These are phyloP conservation scores for Boletus sp. DNA, from an alignment of 768 basidiomycete genomes.

Conservation along the genomic window DNA sequence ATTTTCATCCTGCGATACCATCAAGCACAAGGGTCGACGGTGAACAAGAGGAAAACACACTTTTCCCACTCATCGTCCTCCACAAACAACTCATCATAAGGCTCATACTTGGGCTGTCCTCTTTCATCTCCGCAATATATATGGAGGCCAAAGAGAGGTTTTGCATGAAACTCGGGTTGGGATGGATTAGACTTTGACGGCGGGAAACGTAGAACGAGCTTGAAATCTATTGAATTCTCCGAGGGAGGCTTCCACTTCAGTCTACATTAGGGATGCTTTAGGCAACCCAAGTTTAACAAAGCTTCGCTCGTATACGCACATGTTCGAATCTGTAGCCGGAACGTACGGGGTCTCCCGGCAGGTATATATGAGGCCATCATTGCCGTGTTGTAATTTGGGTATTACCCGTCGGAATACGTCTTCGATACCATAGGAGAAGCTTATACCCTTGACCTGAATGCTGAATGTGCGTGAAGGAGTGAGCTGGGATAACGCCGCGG, in stretches of 20 bases:
- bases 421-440: slow-evolving; percentile 81
- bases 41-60: slow-evolving; percentile 45
- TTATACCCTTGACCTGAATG: slow-evolving; percentile 84
- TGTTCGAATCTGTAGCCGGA: slow-evolving; percentile 80
- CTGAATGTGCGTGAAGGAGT: slow-evolving; percentile 38
- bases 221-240: slow-evolving; percentile 98
- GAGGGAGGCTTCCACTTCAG: slow-evolving; percentile 99
- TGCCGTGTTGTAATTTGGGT: slow-evolving; percentile 82
- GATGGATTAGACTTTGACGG: slow-evolving; percentile 48
- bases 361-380: slow-evolving; percentile 96
- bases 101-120: slow-evolving; percentile 62
- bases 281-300: neutral
- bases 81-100: slow-evolving; percentile 81
- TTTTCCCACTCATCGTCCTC: slow-evolving; percentile 90
- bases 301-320: slow-evolving; percentile 76
- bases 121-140: slow-evolving; percentile 75
- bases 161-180: slow-evolving; percentile 76
- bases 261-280: slow-evolving; percentile 39
- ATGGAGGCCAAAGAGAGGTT: slow-evolving; percentile 81
- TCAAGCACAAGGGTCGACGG: slow-evolving; percentile 1
- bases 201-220: slow-evolving; percentile 91
- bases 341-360: slow-evolving; percentile 80
- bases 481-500: neutral
- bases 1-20: slow-evolving; percentile 65
- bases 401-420: slow-evolving; percentile 84